Percentiles rank a stretch among this genome's conserved stretches.
These are phyloP conservation scores for Medicago arabica DNA, from an alignment of 306 rosid genomes.

Conservation along the genomic window DNA sequence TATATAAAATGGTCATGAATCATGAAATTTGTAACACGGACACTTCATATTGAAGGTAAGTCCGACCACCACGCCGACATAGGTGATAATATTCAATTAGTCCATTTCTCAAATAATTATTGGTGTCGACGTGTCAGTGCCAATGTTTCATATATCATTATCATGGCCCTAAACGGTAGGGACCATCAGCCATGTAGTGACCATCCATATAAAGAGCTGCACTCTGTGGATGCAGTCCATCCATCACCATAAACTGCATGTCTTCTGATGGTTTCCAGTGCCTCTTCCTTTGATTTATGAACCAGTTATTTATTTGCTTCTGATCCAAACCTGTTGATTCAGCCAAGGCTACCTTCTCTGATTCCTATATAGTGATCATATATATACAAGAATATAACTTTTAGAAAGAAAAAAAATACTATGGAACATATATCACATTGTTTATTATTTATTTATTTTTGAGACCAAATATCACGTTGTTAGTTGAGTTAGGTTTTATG, in stretches of 20 bases:
- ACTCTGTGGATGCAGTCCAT: conserved; percentile 81
- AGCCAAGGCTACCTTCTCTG: conserved; percentile 96
- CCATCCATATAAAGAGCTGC: conserved; percentile 82
- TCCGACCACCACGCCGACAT: neutral
- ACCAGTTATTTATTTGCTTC: conserved; percentile 97
- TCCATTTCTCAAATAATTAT: too few species aligned
- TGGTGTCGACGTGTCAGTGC: neutral
- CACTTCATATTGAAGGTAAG: neutral
- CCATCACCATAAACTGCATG: conserved; percentile 99
- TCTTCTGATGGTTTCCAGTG: conserved; percentile 99
- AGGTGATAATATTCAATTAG: neutral
- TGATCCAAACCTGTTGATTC: conserved; percentile 97
- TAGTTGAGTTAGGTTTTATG: too few species aligned
- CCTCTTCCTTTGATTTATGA: conserved; percentile 96
- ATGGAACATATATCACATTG: too few species aligned
- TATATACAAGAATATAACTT: neutral
- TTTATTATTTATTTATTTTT: too few species aligned
- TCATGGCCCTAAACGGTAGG: conserved; percentile 87
- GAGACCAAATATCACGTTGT: too few species aligned
- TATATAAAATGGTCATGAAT: conserved; percentile 23
- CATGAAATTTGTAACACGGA: neutral
- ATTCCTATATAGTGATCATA: conserved; percentile 59
- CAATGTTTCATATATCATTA: neutral
- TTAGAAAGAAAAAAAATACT: too few species aligned
- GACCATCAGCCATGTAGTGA: conserved; percentile 76